Conservation (phyloP, 805 yeast species). For the Starmerella powellii region DNA sequence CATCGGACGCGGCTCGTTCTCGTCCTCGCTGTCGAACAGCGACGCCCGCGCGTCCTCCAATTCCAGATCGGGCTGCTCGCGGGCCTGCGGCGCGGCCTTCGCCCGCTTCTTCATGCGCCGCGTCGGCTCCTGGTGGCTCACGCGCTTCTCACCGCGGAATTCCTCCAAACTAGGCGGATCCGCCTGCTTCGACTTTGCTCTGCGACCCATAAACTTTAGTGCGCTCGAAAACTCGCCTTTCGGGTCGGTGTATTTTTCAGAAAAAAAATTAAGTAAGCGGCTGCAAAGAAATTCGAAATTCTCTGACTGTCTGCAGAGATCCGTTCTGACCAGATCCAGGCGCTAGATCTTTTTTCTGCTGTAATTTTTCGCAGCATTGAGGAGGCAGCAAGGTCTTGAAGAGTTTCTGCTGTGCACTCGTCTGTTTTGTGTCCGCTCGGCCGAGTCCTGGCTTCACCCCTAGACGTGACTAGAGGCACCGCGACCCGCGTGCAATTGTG, state of each 20-base stretch:
- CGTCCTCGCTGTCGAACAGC: slow-evolving; percentile 55
- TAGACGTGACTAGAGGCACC: no score
- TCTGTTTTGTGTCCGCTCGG: no score
- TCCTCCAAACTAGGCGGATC: slow-evolving; percentile 85
- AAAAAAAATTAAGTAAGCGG: neutral
- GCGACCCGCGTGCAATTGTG: no score
- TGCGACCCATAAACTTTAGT: slow-evolving; percentile 61
- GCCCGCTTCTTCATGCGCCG: slow-evolving; percentile 24
- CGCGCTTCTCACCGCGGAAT: slow-evolving; percentile 35
- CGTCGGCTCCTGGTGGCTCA: slow-evolving; percentile 21
- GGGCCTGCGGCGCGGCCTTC: slow-evolving; percentile 16
- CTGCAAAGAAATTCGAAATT: no score
- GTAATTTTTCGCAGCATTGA: no score
- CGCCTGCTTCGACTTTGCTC: slow-evolving; percentile 84
- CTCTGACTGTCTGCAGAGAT: no score
- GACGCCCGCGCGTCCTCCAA: slow-evolving; percentile 40
- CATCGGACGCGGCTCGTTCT: slow-evolving; percentile 42
- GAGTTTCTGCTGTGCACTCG: no score
- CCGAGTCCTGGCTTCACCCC: no score
- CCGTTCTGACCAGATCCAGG: no score
- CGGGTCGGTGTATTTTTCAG: neutral
- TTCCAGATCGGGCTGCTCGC: slow-evolving; percentile 32
- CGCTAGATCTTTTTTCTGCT: no score
- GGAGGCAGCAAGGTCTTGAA: no score
- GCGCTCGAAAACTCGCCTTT: neutral